A percentile compares a stretch with the other conserved stretches of the same genome.
Evolutionary conservation across 1,284 basidiomycete genomes (phyloP).

Genomic region (Hemileia vastatrix): DNA sequence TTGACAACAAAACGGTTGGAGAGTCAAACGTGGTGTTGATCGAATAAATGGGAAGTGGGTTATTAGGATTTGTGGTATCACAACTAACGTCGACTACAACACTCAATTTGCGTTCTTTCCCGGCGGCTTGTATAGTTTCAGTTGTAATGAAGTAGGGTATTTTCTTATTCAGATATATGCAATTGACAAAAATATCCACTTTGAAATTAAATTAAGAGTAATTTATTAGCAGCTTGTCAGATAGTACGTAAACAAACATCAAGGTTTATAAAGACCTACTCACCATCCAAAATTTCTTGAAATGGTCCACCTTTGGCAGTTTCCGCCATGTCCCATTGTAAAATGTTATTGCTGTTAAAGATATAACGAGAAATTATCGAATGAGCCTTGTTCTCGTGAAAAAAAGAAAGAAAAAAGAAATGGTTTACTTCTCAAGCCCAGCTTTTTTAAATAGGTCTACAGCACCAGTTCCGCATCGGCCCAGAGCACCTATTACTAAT

Average conservation of each 20-base stretch:
- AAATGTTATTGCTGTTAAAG: slow-evolving; percentile 69
- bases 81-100: slow-evolving; percentile 97
- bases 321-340: slow-evolving; percentile 97
- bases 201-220: not conserved
- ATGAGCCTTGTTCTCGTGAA: not conserved
- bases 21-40: slow-evolving; percentile 93
- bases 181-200: slow-evolving; percentile 98
- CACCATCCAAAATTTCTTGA: slow-evolving; percentile 71
- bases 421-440: slow-evolving; percentile 54
- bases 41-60: slow-evolving; percentile 90
- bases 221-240: not conserved
- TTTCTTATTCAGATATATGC: slow-evolving; percentile 85
- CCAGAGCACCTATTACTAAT: slow-evolving; percentile 91
- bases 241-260: not conserved
- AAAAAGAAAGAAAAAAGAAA: not conserved
- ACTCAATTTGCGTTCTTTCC: slow-evolving; percentile 59
- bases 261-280: not conserved
- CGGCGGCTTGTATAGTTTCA: slow-evolving; percentile 65
- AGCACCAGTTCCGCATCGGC: slow-evolving; percentile 91
- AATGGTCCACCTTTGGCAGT: slow-evolving; percentile 97
- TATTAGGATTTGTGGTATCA: slow-evolving; percentile 98
- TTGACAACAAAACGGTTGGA: slow-evolving; percentile 88
- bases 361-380: not conserved
- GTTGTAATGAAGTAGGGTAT: slow-evolving; percentile 77
- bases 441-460: slow-evolving; percentile 90